Conservation (phyloP, 2,329 filamentous ascomycete species). For the Diaporthe velutina region DNA sequence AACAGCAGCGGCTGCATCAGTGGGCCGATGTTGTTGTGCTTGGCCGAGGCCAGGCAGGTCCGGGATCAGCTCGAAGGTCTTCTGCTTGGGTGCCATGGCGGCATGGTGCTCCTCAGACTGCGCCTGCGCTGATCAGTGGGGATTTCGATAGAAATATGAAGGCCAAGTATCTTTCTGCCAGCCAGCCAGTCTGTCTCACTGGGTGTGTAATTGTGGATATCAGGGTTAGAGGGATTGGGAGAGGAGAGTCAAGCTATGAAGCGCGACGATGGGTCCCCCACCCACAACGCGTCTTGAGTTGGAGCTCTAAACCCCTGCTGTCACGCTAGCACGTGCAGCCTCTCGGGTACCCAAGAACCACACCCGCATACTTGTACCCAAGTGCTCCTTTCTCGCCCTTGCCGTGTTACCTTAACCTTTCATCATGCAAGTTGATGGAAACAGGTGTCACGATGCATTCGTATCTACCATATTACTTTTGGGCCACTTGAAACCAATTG, state of each 20-base stretch:
- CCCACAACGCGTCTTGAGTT: background rate
- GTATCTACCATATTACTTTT: background rate
- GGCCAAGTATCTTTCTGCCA: background rate
- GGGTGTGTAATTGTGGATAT: background rate
- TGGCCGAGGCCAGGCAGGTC: conserved; percentile 41
- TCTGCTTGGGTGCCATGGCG: conserved; percentile 52
- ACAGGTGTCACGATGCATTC: too few relatives aligned
- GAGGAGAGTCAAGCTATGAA: background rate
- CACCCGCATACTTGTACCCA: background rate
- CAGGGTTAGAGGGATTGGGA: background rate
- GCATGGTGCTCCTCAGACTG: conserved; percentile 8
- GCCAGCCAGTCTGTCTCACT: background rate
- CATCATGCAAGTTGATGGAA: background rate
- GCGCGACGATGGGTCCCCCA: background rate
- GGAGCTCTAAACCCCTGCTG: background rate
- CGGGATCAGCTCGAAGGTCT: conserved; percentile 46
- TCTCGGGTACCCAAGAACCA: background rate
- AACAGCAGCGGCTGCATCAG: conserved; percentile 29
- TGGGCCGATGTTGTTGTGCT: conserved; percentile 8
- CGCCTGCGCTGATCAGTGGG: background rate
- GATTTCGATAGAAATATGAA: too few relatives aligned
- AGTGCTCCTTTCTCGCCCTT: background rate
- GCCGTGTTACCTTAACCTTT: background rate
- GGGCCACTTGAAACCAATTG: too few relatives aligned
- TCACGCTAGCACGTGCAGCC: conserved; percentile 27